Percentiles rank a stretch among this genome's conserved stretches.
Evolutionary conservation across 2,329 filamentous ascomycete species (phyloP).

Genomic region (Fusarium pseudograminearum): DNA sequence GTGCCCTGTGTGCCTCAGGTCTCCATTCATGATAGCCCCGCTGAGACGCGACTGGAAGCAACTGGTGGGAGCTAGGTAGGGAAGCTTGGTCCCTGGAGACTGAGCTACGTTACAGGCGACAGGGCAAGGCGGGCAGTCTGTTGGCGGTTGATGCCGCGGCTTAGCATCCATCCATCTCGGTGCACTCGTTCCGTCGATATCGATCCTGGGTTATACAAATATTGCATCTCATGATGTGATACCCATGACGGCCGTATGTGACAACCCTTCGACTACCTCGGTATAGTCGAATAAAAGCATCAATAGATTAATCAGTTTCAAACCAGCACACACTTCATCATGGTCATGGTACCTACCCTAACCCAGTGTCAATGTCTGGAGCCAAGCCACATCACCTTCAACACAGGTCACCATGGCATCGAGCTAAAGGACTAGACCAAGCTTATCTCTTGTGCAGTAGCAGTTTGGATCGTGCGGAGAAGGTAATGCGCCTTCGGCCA

Average conservation of each 20-base stretch:
- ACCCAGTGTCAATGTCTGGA: conserved; percentile 24
- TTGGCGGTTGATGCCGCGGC: conserved; percentile 4
- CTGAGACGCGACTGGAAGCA: background rate
- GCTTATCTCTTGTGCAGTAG: conserved; percentile 44
- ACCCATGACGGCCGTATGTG: background rate
- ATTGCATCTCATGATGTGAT: conserved; percentile 2
- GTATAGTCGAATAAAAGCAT: background rate
- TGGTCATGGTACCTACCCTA: conserved; percentile 25
- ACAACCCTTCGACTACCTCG: background rate
- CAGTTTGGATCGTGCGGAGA: conserved; percentile 42
- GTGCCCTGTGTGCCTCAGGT: conserved; percentile 41
- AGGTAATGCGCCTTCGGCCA: conserved; percentile 25
- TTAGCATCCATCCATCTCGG: conserved; percentile 3
- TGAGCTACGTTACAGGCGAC: background rate
- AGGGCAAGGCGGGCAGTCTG: background rate
- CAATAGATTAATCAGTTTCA: background rate
- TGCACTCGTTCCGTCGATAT: conserved; percentile 11
- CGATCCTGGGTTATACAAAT: conserved; percentile 11
- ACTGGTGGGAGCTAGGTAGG: background rate
- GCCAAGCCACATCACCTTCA: conserved; percentile 37
- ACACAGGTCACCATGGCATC: conserved; percentile 29
- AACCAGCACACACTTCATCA: background rate
- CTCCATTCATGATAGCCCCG: conserved; percentile 8
- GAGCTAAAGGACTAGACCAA: conserved; percentile 35
- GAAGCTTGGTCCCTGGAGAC: conserved; percentile 12